phyloP scores from a whole-genome alignment of 2,329 filamentous ascomycete species.

The Botrytis porri region DNA sequence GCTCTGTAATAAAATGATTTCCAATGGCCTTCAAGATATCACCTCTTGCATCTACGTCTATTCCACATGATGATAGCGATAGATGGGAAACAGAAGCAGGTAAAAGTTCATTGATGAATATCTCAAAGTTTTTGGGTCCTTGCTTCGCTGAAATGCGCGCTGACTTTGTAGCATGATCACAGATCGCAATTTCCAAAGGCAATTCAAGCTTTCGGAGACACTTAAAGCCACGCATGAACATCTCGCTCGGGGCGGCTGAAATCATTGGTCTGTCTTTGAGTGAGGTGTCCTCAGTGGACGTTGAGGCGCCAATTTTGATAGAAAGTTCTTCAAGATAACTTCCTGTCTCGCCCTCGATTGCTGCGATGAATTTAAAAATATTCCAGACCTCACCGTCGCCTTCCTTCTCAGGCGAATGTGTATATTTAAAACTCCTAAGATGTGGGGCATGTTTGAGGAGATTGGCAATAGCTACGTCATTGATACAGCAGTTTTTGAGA shows the following conservation, averaged over 20 bases:
- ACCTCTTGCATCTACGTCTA: background rate
- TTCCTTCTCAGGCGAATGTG: background rate
- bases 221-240: background rate
- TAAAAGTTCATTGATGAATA: background rate
- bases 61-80: background rate
- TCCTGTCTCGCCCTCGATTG: background rate
- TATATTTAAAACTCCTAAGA: background rate
- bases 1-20: background rate
- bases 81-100: background rate
- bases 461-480: background rate
- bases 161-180: background rate
- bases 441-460: conserved; percentile 1
- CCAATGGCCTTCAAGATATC: background rate
- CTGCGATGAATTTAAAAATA: conserved; percentile 1
- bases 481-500: background rate
- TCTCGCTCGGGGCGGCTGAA: background rate
- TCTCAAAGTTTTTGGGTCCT: background rate
- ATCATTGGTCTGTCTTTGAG: background rate
- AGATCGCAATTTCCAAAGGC: background rate
- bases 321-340: conserved; percentile 5
- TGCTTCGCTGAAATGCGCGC: background rate
- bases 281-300: background rate
- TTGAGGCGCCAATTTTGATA: background rate
- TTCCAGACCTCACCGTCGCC: background rate
- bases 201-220: background rate